phyloP scores from a whole-genome alignment of 2,329 filamentous ascomycete species.

The Monosporascus sp. region DNA sequence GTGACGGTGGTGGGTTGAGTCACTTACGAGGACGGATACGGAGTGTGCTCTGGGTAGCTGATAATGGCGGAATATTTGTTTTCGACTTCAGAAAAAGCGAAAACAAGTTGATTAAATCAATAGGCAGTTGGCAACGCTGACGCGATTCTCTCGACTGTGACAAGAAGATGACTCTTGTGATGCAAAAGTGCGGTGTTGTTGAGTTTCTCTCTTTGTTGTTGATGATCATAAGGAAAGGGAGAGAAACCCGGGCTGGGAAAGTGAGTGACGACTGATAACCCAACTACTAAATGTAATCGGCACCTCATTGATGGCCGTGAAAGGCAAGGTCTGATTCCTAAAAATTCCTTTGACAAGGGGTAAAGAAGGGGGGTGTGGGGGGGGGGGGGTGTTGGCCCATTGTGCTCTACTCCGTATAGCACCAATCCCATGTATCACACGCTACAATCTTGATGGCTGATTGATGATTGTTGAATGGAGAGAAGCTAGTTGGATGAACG shows the following conservation, averaged over 20 bases:
- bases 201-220: slow-evolving; percentile 32
- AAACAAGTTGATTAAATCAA: slow-evolving; percentile 24
- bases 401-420: too few species aligned
- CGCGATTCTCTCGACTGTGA: slow-evolving; percentile 57
- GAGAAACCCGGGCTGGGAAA: slow-evolving; percentile 29
- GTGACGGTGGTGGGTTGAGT: slow-evolving; percentile 16
- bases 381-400: slow-evolving; percentile 5
- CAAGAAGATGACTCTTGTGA: slow-evolving; percentile 48
- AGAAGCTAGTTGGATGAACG: too few species aligned
- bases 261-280: slow-evolving; percentile 27
- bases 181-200: slow-evolving; percentile 36
- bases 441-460: too few species aligned
- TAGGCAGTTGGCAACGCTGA: slow-evolving; percentile 42
- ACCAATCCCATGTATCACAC: too few species aligned
- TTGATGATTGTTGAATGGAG: too few species aligned
- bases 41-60: slow-evolving; percentile 22
- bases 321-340: too few species aligned
- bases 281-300: slow-evolving; percentile 18
- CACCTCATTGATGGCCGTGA: slow-evolving; percentile 4
- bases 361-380: too few species aligned
- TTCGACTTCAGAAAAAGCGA: slow-evolving; percentile 15
- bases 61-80: slow-evolving; percentile 22
- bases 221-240: slow-evolving; percentile 42
- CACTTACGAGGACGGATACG: slow-evolving; percentile 31
- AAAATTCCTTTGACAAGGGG: too few species aligned